Evolutionary conservation across 768 basidiomycete species (phyloP).

Genomic region (Boletus vinaceobasis): DNA sequence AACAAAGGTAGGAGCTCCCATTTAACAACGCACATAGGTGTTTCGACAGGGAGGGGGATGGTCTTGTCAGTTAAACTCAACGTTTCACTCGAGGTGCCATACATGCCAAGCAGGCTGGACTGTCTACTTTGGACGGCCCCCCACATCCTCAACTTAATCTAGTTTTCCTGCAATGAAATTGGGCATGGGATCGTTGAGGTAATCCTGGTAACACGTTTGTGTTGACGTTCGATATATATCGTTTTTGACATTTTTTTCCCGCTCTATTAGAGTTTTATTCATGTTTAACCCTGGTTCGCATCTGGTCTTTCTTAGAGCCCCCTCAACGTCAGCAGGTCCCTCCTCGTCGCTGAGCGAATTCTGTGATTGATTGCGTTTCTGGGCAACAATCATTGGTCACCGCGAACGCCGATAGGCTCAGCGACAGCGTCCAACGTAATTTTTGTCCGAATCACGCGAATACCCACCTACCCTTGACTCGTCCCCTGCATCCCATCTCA

Average conservation of each 20-base stretch:
- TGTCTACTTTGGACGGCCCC: not conserved
- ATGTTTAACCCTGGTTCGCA: not conserved
- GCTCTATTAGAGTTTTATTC: slow-evolving; percentile 6
- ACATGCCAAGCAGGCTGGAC: not conserved
- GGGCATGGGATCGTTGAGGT: slow-evolving; percentile 10
- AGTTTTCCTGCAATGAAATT: not conserved
- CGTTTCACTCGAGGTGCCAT: slow-evolving; percentile 3
- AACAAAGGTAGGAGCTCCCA: not conserved
- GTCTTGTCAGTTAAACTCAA: slow-evolving; percentile 9
- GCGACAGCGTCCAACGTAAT: not conserved
- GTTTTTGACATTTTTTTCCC: slow-evolving; percentile 11
- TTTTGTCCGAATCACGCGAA: not conserved
- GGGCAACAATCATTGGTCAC: not conserved
- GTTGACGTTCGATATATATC: slow-evolving; percentile 4
- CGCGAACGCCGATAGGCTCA: not conserved
- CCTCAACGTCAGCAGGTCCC: not conserved
- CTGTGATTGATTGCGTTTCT: not conserved
- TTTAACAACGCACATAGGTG: not conserved
- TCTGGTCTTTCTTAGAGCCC: not conserved
- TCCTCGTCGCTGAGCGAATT: not conserved
- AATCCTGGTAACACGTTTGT: slow-evolving; percentile 12
- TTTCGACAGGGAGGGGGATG: not conserved
- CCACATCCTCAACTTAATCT: slow-evolving; percentile 10
- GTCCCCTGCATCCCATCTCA: not conserved
- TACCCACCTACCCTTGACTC: not conserved